A percentile compares a stretch with the other conserved stretches of the same genome.
Conservation (phyloP, 306 rosid genomes). For the Castanospermum australe region DNA sequence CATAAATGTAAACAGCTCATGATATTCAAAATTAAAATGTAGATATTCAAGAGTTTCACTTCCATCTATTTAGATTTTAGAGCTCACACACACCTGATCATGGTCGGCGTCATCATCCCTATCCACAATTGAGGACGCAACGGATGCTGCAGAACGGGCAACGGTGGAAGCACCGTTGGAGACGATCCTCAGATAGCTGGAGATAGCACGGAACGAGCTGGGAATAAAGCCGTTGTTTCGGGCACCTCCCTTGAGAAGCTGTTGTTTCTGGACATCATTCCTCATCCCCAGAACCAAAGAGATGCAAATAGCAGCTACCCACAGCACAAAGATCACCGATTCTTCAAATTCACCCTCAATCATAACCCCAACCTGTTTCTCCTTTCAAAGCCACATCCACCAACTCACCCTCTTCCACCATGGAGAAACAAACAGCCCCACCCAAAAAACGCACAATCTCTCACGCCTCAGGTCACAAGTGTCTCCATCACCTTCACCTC, state of each 20-base stretch:
- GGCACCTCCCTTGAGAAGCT: conserved; percentile 42
- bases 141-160: conserved; percentile 75
- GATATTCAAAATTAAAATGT: neutral
- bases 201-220: conserved; percentile 65
- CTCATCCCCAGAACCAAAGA: conserved; percentile 67
- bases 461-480: conserved; percentile 39
- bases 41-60: too few species aligned
- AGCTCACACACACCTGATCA: conserved; percentile 54
- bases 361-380: conserved; percentile 68
- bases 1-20: neutral
- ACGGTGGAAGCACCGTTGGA: conserved; percentile 84
- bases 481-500: conserved; percentile 46
- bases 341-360: conserved; percentile 48
- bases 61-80: neutral
- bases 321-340: conserved; percentile 38
- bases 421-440: neutral
- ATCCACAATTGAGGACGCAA: conserved; percentile 68
- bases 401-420: conserved; percentile 31
- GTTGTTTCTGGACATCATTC: conserved; percentile 67
- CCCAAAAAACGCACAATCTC: neutral
- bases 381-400: conserved; percentile 20
- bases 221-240: conserved; percentile 64
- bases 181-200: conserved; percentile 69
- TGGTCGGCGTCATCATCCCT: conserved; percentile 50
- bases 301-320: conserved; percentile 39